Evolutionary conservation across 2,329 filamentous ascomycete species (phyloP), one percentile per base, ranked within the genome.

Genomic region (Hypoxylon sp.): DNA sequence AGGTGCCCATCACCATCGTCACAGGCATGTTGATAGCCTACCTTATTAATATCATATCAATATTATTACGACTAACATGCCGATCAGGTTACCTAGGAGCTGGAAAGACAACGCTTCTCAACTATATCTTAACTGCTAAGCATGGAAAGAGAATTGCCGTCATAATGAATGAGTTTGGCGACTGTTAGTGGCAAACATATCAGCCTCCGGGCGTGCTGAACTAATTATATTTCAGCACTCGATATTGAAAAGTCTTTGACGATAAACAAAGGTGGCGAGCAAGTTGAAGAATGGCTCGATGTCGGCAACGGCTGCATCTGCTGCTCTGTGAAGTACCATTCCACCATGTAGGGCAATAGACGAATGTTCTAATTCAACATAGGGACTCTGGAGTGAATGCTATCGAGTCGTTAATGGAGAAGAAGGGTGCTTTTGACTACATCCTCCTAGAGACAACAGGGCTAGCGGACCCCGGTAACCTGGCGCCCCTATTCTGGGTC

Each of bases 81-180:
- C n/a, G 11, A 19, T 28, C 69, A 96, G 93, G 96, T 2, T 99
- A 99, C 76, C 87, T 99, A 3, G 96, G 96, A 17, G 93, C 96
- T 7, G 96, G 96, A 17, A 99, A 99, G 81, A 98, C 95, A 0
- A 98, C 95, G 0, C 81, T 98, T 30, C 84, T 99, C 64, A 98
- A 99, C 79, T 97, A 98, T 79, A 98, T 99, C 68, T 84, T 99
- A 57, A 97, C 92, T 28, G 94, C 94, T 63, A 91, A 95, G 67
- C 96, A 99, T 85, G 95, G 95, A 79, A 98, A 98, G 85, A 97
- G 94, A 76, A 96, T 99, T 79, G 96, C 96, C 10, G 96, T 99
- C 13, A 98, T 99, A 63, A 88, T 99, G 83, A 99, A 99, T 80
- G 92, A 94, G 80, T 94, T 94, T 78, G 92, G 92, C 63, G 90